Base-by-base conservation (phyloP, 78 protist species). In the Emiliania huxleyi region DNA sequence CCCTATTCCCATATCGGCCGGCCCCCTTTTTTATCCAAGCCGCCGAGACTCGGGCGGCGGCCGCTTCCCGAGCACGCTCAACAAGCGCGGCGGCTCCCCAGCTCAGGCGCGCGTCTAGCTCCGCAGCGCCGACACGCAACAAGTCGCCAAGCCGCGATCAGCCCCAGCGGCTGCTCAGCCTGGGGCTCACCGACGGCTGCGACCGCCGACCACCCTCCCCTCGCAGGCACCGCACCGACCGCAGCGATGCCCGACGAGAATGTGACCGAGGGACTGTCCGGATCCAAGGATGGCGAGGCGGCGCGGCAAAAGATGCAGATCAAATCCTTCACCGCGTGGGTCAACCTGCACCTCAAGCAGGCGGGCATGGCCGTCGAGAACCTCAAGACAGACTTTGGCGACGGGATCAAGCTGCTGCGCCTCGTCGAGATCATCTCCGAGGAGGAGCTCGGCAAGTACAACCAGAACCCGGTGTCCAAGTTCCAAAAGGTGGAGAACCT, bases 251-350 rank as follows among this genome's bases (percentile, higher is more conserved):
- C 29, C 62, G 15, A 52, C 15, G 62, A 52, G 62, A 52, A 52
- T 52, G 62, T 52, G 62, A 52, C 62, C 29, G 62, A 52, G 8
- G 62, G 62, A 52, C 62, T 52, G 62, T 52, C 62, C 8, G 29
- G 62, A 8, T 52, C 62, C 62, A 15, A 19, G 8, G 62, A 52
- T 52, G 62, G 62, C 62, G 62, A 71, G 15, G 81, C 35, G 21
- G 81, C 85, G 85, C 85, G 85, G 18, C 25, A 77, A 48, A 5
- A 25, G 46, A 77, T 77, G 85, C 85, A 77, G 85, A 25, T 77
- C 37, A 77, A 97, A 97, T 90, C 97, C 3, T 97, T 97, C 91
- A 95, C 96, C 19, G 95, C 95, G 75, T 97, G 98, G 98, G 95
- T 96, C 55, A 97, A 97, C 93, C 75, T 90, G 79, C 95, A 97